Percentiles rank a stretch among this genome's conserved stretches.
Evolutionary conservation across 179 eudicot species (phyloP).

Genomic region (Amaranthus tricolor): DNA sequence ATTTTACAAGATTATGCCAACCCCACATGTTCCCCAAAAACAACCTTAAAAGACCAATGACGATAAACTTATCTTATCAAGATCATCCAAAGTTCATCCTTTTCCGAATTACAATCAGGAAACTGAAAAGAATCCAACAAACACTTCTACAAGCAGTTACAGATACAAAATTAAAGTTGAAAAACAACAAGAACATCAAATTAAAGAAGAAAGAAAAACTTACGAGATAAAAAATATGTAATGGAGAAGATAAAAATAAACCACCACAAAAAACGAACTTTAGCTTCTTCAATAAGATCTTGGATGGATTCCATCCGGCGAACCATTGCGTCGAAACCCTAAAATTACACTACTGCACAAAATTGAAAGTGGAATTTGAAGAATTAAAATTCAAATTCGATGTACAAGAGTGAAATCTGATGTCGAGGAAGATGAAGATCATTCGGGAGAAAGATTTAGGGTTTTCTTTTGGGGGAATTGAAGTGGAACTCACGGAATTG

Average conservation of each 20-base stretch:
- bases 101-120: not conserved
- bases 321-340: slow-evolving; percentile 32
- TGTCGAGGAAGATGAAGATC: slow-evolving; percentile 18
- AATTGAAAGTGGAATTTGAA: not conserved
- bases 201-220: slow-evolving; percentile 23
- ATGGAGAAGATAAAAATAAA: slow-evolving; percentile 69
- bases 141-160: too few relatives aligned
- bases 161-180: too few relatives aligned
- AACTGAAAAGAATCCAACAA: not conserved
- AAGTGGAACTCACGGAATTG: not conserved
- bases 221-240: slow-evolving; percentile 80
- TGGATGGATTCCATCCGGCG: slow-evolving; percentile 56
- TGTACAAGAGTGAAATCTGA: not conserved
- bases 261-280: slow-evolving; percentile 91
- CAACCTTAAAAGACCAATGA: too few relatives aligned
- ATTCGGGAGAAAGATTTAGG: not conserved
- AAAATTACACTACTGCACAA: not conserved
- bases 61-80: too few relatives aligned
- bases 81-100: too few relatives aligned
- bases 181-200: not conserved
- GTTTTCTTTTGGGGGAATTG: too few relatives aligned
- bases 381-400: too few relatives aligned
- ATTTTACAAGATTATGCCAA: not conserved
- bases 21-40: not conserved
- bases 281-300: slow-evolving; percentile 91